Evolutionary conservation across 345 rosid species (phyloP), one percentile per base, ranked within the genome.

Genomic region (Diplotaxis tenuifolia): DNA sequence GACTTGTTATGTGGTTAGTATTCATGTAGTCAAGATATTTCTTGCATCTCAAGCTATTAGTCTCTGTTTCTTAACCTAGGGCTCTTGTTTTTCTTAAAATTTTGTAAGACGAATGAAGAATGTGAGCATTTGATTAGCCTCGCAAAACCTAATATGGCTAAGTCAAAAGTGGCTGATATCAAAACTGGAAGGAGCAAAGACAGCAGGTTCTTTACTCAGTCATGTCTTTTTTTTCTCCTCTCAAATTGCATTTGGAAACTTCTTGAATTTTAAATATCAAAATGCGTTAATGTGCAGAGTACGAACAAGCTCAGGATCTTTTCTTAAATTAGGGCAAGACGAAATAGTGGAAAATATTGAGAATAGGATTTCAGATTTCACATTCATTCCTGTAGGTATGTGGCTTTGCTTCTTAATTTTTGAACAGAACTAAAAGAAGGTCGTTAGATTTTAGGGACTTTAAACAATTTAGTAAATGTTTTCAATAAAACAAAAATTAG

Each of bases 241-340:
- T 20, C 9, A 29, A n/a, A 29, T 40, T 8, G 12, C 8, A 50
- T 28, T 11, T 40, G 40, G 9, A 22, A 52, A 67, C 14, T 20
- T 20, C 25, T 21, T 20, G 57, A 56, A 5, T 12, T 16, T 5
- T 31, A 15, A 20, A 56, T 21, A n/a, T 29, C 5, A 7, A 67
- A 47, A 27, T 18, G 32, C 9, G 7, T n/a, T 4, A 10, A 34
- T 22, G 16, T 42, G 52, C n/a, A 94, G 97, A 68, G 93, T 85
- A 38, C 85, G 98, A 6, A 91, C 98, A 34, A 91, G 97, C 74
- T 87, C 90, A 27, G 96, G 96, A 23, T 84, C 95, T 10, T 94
- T 88, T 81, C 81, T 94, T 25, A 9, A 50, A 1, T 86, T 96
- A 86, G 96, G 96, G 28, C 83, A 84, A 15, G 96, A 94, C 74